Conservation (phyloP, 2,329 filamentous ascomycete species). For the Fusarium napiforme region DNA sequence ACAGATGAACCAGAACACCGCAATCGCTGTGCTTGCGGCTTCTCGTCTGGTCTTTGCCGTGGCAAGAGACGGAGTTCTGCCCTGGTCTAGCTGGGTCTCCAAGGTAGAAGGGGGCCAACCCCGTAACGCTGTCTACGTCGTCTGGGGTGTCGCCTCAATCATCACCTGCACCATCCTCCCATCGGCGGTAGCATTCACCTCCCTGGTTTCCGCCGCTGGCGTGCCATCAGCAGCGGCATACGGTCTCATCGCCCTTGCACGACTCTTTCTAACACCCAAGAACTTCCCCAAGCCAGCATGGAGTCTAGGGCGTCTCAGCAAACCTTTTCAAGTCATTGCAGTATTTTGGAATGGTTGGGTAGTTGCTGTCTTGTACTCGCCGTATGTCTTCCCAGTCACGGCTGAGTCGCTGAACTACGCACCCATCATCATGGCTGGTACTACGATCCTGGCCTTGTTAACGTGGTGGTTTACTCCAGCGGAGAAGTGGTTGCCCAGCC, state of each 20-base stretch:
- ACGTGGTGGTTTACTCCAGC: neutral
- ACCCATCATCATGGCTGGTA: neutral
- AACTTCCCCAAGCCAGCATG: slow-evolving; percentile 9
- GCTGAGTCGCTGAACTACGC: neutral
- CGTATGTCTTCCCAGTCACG: neutral
- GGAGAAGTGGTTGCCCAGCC: neutral
- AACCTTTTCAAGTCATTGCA: neutral
- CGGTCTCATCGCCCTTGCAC: neutral
- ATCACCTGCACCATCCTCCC: slow-evolving; percentile 1
- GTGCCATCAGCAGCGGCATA: neutral
- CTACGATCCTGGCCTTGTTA: neutral
- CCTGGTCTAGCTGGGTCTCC: neutral
- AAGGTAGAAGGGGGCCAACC: neutral
- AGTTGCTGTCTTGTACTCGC: neutral
- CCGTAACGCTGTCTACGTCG: neutral
- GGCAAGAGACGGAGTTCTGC: neutral
- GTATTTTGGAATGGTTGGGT: slow-evolving; percentile 1
- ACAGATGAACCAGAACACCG: neutral
- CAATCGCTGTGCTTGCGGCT: neutral
- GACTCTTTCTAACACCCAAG: neutral
- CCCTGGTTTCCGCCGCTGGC: neutral
- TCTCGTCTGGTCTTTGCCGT: neutral
- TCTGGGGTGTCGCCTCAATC: neutral
- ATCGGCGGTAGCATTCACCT: neutral
- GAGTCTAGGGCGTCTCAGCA: neutral